Evolutionary conservation across 140 eudicot genomes (phyloP), one percentile per base, ranked within the genome.

Genomic region (Stevia rebaudiana): DNA sequence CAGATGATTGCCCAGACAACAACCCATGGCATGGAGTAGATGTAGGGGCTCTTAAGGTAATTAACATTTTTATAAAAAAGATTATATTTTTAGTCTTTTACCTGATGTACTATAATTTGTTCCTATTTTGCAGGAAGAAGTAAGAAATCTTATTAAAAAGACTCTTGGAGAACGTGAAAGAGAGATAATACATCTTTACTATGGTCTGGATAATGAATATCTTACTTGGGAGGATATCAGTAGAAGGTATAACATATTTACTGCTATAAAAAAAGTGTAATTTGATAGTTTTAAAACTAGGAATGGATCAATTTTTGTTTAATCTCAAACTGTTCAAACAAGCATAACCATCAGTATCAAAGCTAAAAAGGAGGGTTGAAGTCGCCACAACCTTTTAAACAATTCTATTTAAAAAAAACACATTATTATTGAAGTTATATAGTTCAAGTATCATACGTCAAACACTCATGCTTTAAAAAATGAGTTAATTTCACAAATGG

Each of bases 141-240:
- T 94, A 51, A 85, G 84, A 75, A 83, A 67, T 43, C 86, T 88
- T 33, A 81, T 94, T 42, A 76, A 42, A 61, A 68, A 63, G 48
- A 71, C 95, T n/a, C 80, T 94, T 21, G 78, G 90, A 39, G 90
- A 80, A 56, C 74, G 95, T 44, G 99, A 94, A 76, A 74, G 84
- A 67, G 90, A 81, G 47, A 88, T 92, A 42, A 81, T 88, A 54
- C 79, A 95, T 64, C 94, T 94, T 57, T 94, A 94, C 80, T 81
- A 85, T 21, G 99, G 99, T 71, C 66, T 94, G 58, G 97, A 94
- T 71, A 68, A 80, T 37, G 99, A 94, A 74, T 81, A 81, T 62
- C 95, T 94, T 25, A 94, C 97, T 44, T 94, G 99, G 99, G 99
- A 94, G 72, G 99, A 94, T 67, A 94, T 94, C 61, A 86, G 99